These are phyloP conservation scores for Lasiosphaeria hispida DNA, from an alignment of 495 filamentous ascomycete genomes.

Conservation along the genomic window DNA sequence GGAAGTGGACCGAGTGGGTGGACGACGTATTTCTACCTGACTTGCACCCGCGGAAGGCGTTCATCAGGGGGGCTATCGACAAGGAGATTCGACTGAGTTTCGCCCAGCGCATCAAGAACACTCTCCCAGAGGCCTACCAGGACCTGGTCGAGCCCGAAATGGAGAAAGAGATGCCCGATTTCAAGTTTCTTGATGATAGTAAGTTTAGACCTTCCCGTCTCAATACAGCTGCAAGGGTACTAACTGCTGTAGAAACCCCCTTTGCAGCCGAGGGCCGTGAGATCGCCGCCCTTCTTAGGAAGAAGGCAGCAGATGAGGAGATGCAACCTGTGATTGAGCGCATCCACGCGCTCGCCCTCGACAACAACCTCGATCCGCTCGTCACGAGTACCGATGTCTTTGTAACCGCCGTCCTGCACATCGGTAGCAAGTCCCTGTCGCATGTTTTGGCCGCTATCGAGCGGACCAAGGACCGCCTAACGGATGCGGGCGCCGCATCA, in stretches of 20 bases:
- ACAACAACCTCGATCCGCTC: conserved; percentile 68
- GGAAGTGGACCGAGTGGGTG: conserved; percentile 99
- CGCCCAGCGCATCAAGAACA: conserved; percentile 91
- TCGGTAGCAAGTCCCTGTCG: conserved; percentile 91
- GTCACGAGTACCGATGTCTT: conserved; percentile 87
- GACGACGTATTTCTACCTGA: conserved; percentile 76
- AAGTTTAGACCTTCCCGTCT: conserved; percentile 32
- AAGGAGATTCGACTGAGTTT: conserved; percentile 98
- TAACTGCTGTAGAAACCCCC: conserved; percentile 59
- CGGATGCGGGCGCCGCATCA: conserved; percentile 71
- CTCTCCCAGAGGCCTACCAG: conserved; percentile 82
- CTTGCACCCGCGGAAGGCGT: conserved; percentile 84
- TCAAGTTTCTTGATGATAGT: conserved; percentile 85
- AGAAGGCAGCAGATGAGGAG: conserved; percentile 79
- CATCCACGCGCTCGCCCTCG: conserved; percentile 73
- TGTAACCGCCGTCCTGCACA: conserved; percentile 85
- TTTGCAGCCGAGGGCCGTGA: conserved; percentile 78
- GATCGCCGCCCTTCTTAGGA: conserved; percentile 71
- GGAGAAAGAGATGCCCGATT: conserved; percentile 89
- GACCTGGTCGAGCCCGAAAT: conserved; percentile 78
- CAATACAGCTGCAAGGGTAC: neutral
- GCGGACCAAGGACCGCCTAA: conserved; percentile 86
- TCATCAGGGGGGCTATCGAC: conserved; percentile 85
- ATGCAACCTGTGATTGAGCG: conserved; percentile 71
- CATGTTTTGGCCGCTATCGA: conserved; percentile 96